These are phyloP conservation scores for Pleurotus platypus DNA, from an alignment of 768 basidiomycete genomes.

Conservation along the genomic window DNA sequence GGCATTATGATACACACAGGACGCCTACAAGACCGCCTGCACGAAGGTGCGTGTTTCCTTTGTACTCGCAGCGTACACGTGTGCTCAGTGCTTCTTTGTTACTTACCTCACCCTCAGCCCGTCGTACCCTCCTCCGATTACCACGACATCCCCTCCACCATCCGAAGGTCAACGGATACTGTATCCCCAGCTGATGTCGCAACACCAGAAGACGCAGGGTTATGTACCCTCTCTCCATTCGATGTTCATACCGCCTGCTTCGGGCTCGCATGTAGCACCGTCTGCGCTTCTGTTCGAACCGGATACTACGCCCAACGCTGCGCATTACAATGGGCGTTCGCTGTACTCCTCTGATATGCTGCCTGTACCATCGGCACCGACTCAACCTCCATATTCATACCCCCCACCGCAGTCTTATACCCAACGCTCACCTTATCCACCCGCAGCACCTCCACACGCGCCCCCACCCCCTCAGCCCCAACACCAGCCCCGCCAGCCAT, in stretches of 20 bases:
- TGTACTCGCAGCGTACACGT: neutral
- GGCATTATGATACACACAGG: conserved; percentile 19
- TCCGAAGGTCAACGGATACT: conserved; percentile 42
- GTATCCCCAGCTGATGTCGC: conserved; percentile 75
- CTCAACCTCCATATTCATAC: conserved; percentile 10
- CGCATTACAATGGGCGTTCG: neutral
- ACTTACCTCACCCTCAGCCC: conserved; percentile 14
- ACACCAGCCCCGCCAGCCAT: conserved; percentile 13
- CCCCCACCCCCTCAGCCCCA: conserved; percentile 17
- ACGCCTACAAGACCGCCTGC: conserved; percentile 24
- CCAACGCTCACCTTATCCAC: conserved; percentile 11
- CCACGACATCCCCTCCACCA: conserved; percentile 70
- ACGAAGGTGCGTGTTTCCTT: conserved; percentile 29
- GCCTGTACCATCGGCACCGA: conserved; percentile 28
- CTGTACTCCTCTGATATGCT: conserved; percentile 31
- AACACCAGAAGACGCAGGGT: conserved; percentile 74
- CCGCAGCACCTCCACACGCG: conserved; percentile 16
- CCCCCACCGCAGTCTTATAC: conserved; percentile 15
- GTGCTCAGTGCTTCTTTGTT: conserved; percentile 5
- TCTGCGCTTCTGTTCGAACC: conserved; percentile 45
- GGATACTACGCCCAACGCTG: conserved; percentile 15
- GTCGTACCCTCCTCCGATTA: conserved; percentile 54
- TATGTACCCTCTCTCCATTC: conserved; percentile 76
- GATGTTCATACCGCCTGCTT: conserved; percentile 51
- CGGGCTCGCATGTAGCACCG: conserved; percentile 28